Evolutionary conservation across 371 early-diverging fungal species (phyloP).

Genomic region (Actinomortierella ambigua): DNA sequence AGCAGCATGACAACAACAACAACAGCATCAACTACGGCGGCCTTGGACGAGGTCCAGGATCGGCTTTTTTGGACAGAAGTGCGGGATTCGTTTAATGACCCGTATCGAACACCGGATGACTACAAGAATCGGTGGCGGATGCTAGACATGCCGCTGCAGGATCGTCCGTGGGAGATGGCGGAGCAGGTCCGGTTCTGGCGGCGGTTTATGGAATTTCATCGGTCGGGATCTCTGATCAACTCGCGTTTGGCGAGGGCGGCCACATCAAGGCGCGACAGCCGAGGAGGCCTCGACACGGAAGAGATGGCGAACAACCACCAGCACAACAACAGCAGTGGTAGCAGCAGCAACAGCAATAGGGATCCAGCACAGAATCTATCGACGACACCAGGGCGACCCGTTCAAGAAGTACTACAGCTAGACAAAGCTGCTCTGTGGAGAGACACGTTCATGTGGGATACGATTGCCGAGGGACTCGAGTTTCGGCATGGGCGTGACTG

Average conservation of each 20-base stretch:
- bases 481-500: conserved; percentile 41
- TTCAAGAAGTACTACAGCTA: too few species aligned
- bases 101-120: conserved; percentile 17
- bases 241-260: too few species aligned
- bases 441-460: conserved; percentile 25
- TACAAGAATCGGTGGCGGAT: conserved; percentile 30
- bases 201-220: conserved; percentile 29
- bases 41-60: conserved; percentile 27
- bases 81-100: conserved; percentile 27
- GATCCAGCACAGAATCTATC: too few species aligned
- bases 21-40: too few species aligned
- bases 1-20: too few species aligned
- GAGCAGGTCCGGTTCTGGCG: conserved; percentile 42
- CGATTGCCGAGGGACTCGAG: conserved; percentile 39
- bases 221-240: conserved; percentile 4
- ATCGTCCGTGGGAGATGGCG: conserved; percentile 33
- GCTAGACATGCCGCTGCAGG: conserved; percentile 30
- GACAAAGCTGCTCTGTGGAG: too few species aligned
- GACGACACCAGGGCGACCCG: too few species aligned
- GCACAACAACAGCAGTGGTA: too few species aligned
- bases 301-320: too few species aligned
- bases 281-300: too few species aligned
- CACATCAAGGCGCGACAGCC: too few species aligned
- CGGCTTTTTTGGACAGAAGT: conserved; percentile 27
- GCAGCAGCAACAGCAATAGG: too few species aligned